Evolutionary conservation across 176 grass and related monocot species (phyloP).

Genomic region (Aechmea fasciata): DNA sequence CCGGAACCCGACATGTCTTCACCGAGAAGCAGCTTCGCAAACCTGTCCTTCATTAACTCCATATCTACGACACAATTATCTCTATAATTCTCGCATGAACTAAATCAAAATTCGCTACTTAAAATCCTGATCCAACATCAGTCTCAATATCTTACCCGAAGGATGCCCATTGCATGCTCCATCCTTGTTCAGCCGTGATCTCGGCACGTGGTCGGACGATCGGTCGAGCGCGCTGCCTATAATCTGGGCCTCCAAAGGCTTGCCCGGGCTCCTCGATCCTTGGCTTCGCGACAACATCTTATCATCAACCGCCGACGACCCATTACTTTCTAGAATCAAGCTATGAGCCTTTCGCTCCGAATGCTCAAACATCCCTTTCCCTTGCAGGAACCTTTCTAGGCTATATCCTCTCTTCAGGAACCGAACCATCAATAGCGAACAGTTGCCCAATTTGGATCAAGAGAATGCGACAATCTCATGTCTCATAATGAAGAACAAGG

Average conservation of each 20-base stretch:
- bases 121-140: background rate
- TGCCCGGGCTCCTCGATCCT: background rate
- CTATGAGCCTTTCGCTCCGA: background rate
- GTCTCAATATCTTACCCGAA: constrained; percentile 28
- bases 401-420: background rate
- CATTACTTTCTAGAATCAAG: background rate
- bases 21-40: constrained; percentile 67
- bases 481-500: background rate
- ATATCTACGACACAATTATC: constrained; percentile 27
- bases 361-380: background rate
- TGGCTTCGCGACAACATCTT: constrained; percentile 8
- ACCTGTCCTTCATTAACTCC: constrained; percentile 70
- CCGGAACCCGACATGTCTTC: constrained; percentile 90
- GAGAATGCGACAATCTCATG: background rate
- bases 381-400: background rate
- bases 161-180: constrained; percentile 10
- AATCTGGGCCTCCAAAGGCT: too few relatives aligned
- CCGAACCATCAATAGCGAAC: background rate
- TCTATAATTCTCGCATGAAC: background rate
- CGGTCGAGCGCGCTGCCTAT: too few relatives aligned
- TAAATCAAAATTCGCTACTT: background rate
- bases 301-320: background rate
- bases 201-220: background rate
- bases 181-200: constrained; percentile 7
- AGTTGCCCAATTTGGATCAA: background rate